Evolutionary conservation across 192 early-diverging fungal species (phyloP), one percentile per base, ranked within the genome.

Genomic region (Podila minutissima): DNA sequence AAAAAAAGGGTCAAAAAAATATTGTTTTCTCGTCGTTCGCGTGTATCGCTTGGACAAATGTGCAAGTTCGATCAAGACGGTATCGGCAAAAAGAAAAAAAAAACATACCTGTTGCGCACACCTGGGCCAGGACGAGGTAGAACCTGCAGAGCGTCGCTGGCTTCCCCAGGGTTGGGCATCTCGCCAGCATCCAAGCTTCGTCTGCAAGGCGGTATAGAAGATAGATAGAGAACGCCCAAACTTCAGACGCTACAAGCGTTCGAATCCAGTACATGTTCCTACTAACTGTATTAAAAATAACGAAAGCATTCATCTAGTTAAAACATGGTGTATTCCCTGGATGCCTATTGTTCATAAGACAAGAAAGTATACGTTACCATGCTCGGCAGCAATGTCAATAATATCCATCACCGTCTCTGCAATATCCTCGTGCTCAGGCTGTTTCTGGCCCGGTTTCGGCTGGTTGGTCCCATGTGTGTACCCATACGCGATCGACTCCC

Each of bases 181-280:
- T n/a, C n/a, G 6, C 53, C 12, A 10, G 20, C 9, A 55, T n/a
- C 53, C n/a, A 55, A 24, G n/a, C 4, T 5, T 55, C 24, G 20
- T 8, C 53, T 26, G 53, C 24, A 7, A 10, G n/a, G 0, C 53
- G 20, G 10, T 55, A 55, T 2, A 55, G 22, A 22, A 63, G 20
- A 10, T 29, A 46, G 20, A 63, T 35, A 4, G 35, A 29, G 31
- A 1, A 63, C 4, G 62, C 62, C 62, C 62, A 63, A 15, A 63
- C 28, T 19, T 38, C 33, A 38, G 62, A 63, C 31, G 20, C 33
- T 3, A 35, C 33, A 13, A 35, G 20, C 19, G 29, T 38, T 12
- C 32, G 20, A 33, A 63, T 63, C 62, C 62, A 63, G n/a, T 63
- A 35, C 33, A 63, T 15, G 22, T 37, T 63, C 33, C 17, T 63